Base-by-base conservation (phyloP, 306 rosid species). In the Fagus crenata region DNA sequence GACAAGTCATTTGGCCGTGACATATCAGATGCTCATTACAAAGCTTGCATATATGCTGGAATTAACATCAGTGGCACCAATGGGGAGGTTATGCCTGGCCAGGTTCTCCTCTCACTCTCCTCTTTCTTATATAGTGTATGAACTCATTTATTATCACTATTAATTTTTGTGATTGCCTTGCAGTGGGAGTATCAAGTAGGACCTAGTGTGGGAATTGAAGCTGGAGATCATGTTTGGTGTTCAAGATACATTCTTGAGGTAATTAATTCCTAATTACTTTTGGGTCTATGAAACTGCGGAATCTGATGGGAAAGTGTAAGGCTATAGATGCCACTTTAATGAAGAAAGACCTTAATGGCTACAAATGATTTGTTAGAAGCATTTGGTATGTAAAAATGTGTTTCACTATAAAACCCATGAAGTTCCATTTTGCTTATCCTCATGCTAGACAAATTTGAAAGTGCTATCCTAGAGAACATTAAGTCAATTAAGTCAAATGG, bases 181-280 rank as follows among this genome's bases (percentile, higher is more conserved):
- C 84, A 95, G 98, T 95, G 98, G 98, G 98, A 95, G 87, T 95
- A 87, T 75, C 98, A 95, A 92, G 98, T 95, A 74, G 98, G 97
- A 67, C 98, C 98, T 70, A 95, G 98, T 71, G 97, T 95, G 68
- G 98, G 98, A 67, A 95, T 95, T 74, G 97, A 95, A 77, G 97
- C 96, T 54, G 98, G 82, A 72, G 97, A 92, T 88, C 96, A 95
- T 76, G 90, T 92, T 41, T 95, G 97, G 98, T 59, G 73, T 75
- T 88, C 98, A 63, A 90, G 98, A 84, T 95, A 95, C 91, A 79
- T 95, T 84, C 96, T 95, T 42, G 98, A 95, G 97, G 98, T 95
- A 88, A 88, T 68, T 82, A 67, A 72, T 80, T 43, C 51, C 68
- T 54, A 53, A 78, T 85, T 69, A 82, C 68, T 58, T 70, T 73